Conservation (phyloP, 2,329 filamentous ascomycete species). For the Grosmannia huntii region DNA sequence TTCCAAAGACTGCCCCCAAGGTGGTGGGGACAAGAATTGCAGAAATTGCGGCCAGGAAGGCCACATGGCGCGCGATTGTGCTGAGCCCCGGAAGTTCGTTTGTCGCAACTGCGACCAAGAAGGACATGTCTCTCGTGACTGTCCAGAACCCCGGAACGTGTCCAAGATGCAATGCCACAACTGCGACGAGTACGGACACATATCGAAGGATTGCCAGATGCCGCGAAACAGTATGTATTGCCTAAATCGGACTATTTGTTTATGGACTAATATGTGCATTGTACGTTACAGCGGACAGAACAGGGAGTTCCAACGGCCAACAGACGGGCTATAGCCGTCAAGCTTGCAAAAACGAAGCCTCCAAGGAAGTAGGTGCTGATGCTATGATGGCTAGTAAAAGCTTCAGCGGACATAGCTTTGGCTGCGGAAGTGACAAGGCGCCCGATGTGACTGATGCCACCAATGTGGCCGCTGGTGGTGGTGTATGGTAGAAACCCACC, state of each 20-base stretch:
- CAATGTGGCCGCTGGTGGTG: neutral
- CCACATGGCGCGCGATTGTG: constrained; percentile 49
- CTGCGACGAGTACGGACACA: constrained; percentile 41
- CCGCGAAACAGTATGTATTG: constrained; percentile 37
- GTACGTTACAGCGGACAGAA: constrained; percentile 26
- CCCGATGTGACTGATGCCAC: neutral
- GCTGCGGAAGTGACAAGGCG: neutral
- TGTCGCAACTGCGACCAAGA: constrained; percentile 49
- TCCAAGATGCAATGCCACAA: constrained; percentile 45
- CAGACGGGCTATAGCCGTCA: constrained; percentile 31
- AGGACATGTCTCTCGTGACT: constrained; percentile 50
- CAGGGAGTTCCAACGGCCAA: constrained; percentile 47
- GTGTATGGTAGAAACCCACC: neutral
- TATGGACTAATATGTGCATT: neutral
- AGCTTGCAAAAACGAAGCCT: constrained; percentile 18
- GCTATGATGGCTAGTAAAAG: neutral
- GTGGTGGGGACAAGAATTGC: constrained; percentile 38
- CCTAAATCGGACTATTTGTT: neutral
- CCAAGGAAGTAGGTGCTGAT: too few species aligned
- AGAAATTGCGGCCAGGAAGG: constrained; percentile 53
- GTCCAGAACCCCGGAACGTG: constrained; percentile 33
- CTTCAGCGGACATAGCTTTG: neutral
- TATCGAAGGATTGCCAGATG: constrained; percentile 36
- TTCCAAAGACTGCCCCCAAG: constrained; percentile 50
- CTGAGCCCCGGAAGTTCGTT: constrained; percentile 29